Base-by-base conservation (phyloP, 1,139 yeast species). In the Pneumocystis canis region DNA sequence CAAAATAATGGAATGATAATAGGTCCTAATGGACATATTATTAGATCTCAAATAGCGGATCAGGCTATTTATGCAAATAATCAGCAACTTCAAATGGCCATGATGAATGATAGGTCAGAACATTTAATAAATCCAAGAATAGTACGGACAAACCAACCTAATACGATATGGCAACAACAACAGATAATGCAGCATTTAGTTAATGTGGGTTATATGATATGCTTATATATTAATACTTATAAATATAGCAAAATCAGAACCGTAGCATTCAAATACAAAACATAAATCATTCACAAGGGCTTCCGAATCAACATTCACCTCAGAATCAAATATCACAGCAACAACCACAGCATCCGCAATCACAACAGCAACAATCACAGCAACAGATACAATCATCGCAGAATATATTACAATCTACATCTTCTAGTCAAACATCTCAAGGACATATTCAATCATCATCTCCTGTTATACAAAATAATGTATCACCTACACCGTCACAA, bases 401-500 rank as follows among this genome's bases (percentile, higher is more conserved):
- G 37, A 67, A 64, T 5, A 64, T 66, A 14, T 62, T 53, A 33
- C 63, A 56, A n/a, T 63, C 58, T 28, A 62, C 61, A 65, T 66
- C 37, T 33, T 61, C 63, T 40, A 61, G 64, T 7, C 62, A 41
- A 16, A 63, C 66, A 30, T 65, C 64, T 20, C 68, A 62, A 20
- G 67, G 31, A 20, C 54, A 47, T 47, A 47, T 47, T 25, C 54
- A 67, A 16, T 73, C 75, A 14, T 73, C 75, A 31, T 73, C 79
- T 1, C 78, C 79, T 6, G 68, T 70, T 59, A 66, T 71, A 47
- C 68, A 67, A 5, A 71, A 69, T 63, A 61, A 64, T 16, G 65
- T 65, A 28, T 79, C 79, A 58, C 74, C 80, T n/a, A 82, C 80
- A 64, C 74, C 79, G 2, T 73, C 75, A 59, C 80, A 82, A 77